Conservation (phyloP, 805 yeast genomes). For the Yamadazyma akitaensis region DNA sequence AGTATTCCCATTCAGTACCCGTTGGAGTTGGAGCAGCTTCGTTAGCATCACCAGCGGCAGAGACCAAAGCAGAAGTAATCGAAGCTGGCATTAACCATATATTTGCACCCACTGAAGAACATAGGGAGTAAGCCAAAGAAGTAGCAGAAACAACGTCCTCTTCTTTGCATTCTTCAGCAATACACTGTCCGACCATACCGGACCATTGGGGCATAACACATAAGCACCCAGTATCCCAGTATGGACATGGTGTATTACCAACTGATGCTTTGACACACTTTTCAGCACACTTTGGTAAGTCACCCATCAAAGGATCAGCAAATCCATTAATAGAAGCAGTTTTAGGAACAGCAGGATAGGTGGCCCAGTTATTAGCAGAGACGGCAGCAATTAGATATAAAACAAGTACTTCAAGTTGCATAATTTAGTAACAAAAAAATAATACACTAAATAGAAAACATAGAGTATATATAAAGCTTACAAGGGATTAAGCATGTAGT, state of each 20-base stretch:
- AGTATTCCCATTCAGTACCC: conserved; percentile 8
- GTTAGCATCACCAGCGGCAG: conserved; percentile 24
- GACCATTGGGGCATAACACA: conserved; percentile 49
- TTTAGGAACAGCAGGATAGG: conserved; percentile 45
- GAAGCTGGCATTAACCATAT: conserved; percentile 35
- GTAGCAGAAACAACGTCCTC: conserved; percentile 36
- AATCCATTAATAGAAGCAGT: conserved; percentile 48
- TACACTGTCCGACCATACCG: conserved; percentile 41
- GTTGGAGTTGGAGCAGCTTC: conserved; percentile 14
- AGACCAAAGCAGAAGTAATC: conserved; percentile 16
- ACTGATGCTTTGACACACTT: conserved; percentile 37
- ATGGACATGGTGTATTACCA: conserved; percentile 48
- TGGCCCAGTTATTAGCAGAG: conserved; percentile 33
- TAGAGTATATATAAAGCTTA: neutral
- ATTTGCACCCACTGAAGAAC: conserved; percentile 33
- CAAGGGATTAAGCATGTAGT: neutral
- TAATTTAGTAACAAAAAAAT: neutral
- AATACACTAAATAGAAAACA: neutral
- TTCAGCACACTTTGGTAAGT: conserved; percentile 42
- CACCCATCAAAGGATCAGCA: conserved; percentile 41
- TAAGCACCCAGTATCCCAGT: conserved; percentile 51
- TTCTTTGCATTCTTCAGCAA: conserved; percentile 37
- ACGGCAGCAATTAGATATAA: conserved; percentile 11
- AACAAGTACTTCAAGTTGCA: conserved; percentile 7
- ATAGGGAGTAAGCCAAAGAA: conserved; percentile 40